A percentile compares a stretch with the other conserved stretches of the same genome.
These are phyloP conservation scores for Danielozyma ontarioensis DNA, from an alignment of 805 yeast genomes.

Conservation along the genomic window DNA sequence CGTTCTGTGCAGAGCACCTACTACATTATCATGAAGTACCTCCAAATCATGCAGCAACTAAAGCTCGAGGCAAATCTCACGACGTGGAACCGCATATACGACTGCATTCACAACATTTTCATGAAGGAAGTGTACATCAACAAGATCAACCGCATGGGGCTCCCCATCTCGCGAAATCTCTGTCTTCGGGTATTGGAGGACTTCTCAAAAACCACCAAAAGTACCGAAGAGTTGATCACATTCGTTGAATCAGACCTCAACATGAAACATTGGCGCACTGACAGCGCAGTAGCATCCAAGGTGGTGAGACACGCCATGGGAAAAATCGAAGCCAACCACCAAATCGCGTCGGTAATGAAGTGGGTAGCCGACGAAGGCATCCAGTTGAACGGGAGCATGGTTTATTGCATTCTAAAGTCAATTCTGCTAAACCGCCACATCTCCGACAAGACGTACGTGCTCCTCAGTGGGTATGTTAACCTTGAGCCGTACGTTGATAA, in stretches of 20 bases:
- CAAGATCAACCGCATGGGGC: conserved; percentile 21
- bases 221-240: conserved; percentile 19
- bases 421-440: conserved; percentile 5
- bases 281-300: conserved; percentile 24
- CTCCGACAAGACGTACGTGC: conserved; percentile 1
- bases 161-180: conserved; percentile 31
- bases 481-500: conserved; percentile 1
- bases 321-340: background rate
- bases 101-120: conserved; percentile 31
- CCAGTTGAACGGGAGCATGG: background rate
- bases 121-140: conserved; percentile 33
- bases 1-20: conserved; percentile 29
- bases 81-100: conserved; percentile 34
- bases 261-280: conserved; percentile 22
- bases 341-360: background rate
- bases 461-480: background rate
- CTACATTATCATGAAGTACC: conserved; percentile 24
- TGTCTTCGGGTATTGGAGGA: conserved; percentile 29
- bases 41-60: conserved; percentile 20
- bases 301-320: conserved; percentile 11
- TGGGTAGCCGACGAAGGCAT: background rate
- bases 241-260: conserved; percentile 33
- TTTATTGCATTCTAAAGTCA: conserved; percentile 1
- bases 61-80: conserved; percentile 24
- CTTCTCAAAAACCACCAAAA: conserved; percentile 24